phyloP scores from a whole-genome alignment of 2,329 filamentous ascomycete genomes.

The Colletotrichum eleusines region DNA sequence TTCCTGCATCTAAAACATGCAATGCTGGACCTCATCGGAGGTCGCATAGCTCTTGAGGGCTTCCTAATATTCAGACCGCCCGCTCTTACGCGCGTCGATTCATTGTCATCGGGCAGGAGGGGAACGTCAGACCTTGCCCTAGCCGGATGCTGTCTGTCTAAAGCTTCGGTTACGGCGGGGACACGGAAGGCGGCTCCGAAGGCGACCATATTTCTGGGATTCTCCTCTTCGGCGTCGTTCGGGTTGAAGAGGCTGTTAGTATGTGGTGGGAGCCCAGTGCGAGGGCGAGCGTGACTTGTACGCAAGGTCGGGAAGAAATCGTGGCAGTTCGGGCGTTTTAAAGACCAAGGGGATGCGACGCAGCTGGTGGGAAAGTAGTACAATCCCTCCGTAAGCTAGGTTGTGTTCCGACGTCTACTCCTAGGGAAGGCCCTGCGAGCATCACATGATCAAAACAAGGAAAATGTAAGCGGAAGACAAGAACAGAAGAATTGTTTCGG shows the following conservation, averaged over 20 bases:
- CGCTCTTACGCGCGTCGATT: conserved; percentile 35
- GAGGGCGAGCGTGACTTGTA: conserved; percentile 64
- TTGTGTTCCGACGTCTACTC: too few species aligned
- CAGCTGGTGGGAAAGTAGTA: too few species aligned
- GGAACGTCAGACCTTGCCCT: conserved; percentile 38
- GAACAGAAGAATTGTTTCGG: too few species aligned
- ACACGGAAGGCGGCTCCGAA: conserved; percentile 46
- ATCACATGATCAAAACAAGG: too few species aligned
- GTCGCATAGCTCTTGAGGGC: conserved; percentile 57
- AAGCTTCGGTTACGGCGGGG: conserved; percentile 35
- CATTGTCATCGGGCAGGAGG: conserved; percentile 47
- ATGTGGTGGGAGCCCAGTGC: conserved; percentile 55
- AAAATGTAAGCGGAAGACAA: too few species aligned
- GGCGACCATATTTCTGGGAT: conserved; percentile 52
- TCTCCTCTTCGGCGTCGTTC: conserved; percentile 53
- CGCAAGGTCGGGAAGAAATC: conserved; percentile 64
- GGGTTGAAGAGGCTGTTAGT: conserved; percentile 48
- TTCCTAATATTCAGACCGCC: conserved; percentile 48
- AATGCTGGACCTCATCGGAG: conserved; percentile 80
- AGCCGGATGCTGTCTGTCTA: conserved; percentile 44
- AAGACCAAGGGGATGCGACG: too few species aligned
- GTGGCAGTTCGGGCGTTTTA: conserved; percentile 58
- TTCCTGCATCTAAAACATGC: conserved; percentile 81
- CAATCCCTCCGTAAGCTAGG: too few species aligned
- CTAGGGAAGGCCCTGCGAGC: too few species aligned